Base-by-base conservation (phyloP, 2,329 filamentous ascomycete species). In the Fusarium beomiforme region DNA sequence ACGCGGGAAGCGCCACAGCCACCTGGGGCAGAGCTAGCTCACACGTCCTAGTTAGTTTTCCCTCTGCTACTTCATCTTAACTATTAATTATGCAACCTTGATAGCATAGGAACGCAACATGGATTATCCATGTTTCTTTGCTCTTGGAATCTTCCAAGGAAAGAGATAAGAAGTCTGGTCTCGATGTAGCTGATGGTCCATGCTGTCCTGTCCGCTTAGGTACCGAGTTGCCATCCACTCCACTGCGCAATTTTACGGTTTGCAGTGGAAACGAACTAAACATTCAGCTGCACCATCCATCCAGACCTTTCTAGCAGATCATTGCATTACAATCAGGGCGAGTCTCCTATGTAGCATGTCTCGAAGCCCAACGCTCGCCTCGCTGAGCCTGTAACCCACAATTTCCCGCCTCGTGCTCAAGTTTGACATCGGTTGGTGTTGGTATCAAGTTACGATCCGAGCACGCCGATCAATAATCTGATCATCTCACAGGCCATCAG, bases 391-490 rank as follows among this genome's bases (percentile, higher is more conserved):
- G 64, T 24, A 67, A 43, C 39, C 58, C 55, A 68, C 58, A 62
- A 43, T 44, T 41, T 59, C 67, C 64, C 54, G 56, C 70, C 68
- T 72, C 68, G 50, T 58, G 54, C 56, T 72, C 51, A 46, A 67
- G 42, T 62, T 69, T 46, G 47, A 57, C 70, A 59, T 60, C 64
- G 47, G 57, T 69, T 69, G 50, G 62, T 36, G 71, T 69, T 47
- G 57, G 71, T 69, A 66, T 71, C 71, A 62, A 62, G 56, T 63
- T 72, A 69, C 59, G 71, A 70, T 44, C 72, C 64, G 70, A 74
- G 64, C 57, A 71, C 56, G 49, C 49, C 44, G 67, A 75, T 74
- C 70, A 67, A 43, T 46, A 67, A 69, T 47, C 46, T 42, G 39
- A 55, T 39, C 68, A 53, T 64, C 44, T 47, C 49, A 44, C 34